Conservation (phyloP, 129 eudicot genomes). For the Oenanthe sinensis region DNA sequence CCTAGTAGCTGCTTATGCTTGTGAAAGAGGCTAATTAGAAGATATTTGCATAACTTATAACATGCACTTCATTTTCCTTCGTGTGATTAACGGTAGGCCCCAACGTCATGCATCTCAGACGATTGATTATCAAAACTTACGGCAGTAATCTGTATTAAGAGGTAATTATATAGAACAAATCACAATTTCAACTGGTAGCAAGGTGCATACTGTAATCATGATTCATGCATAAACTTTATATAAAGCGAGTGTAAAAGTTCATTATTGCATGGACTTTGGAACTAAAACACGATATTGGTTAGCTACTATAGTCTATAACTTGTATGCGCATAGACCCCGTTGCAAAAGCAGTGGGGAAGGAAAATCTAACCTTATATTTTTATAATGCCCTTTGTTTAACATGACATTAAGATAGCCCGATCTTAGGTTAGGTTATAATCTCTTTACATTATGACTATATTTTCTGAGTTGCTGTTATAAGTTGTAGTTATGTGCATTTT, state of each 20-base stretch:
- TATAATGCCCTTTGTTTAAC: not conserved
- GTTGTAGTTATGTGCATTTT: not conserved
- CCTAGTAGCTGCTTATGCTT: slow-evolving; percentile 14
- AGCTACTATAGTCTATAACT: not conserved
- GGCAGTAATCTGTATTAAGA: not conserved
- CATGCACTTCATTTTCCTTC: not conserved
- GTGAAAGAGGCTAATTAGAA: not conserved
- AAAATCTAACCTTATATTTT: not conserved
- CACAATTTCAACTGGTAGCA: not conserved
- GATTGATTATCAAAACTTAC: not conserved
- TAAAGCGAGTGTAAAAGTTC: slow-evolving; percentile 23
- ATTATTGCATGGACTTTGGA: slow-evolving; percentile 9
- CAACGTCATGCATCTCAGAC: not conserved
- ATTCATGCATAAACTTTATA: slow-evolving; percentile 13
- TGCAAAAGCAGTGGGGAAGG: not conserved
- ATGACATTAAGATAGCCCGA: not conserved
- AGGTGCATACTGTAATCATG: not conserved
- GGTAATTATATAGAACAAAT: not conserved
- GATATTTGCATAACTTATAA: not conserved
- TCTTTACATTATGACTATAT: not conserved
- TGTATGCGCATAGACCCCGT: not conserved
- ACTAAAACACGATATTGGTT: not conserved
- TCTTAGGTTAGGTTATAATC: not conserved
- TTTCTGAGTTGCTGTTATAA: not conserved
- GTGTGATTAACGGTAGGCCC: slow-evolving; percentile 6